A percentile compares a stretch with the other conserved stretches of the same genome.
Evolutionary conservation across 2,329 filamentous ascomycete genomes (phyloP).

Genomic region (Colletotrichum cereale): DNA sequence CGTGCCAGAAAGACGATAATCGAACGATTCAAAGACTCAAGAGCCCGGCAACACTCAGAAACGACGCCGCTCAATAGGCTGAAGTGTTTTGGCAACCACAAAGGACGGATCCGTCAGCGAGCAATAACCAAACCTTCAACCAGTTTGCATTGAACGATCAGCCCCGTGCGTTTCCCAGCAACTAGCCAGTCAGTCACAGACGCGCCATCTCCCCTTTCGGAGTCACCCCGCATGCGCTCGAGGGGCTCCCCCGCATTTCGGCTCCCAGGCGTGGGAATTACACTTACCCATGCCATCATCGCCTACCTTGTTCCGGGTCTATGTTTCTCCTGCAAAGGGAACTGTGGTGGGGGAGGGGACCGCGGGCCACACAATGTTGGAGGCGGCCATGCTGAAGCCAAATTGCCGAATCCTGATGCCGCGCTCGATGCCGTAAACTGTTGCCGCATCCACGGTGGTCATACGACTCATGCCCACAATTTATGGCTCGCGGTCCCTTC

Average conservation of each 20-base stretch:
- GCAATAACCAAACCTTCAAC: neutral
- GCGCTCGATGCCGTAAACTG: constrained; percentile 20
- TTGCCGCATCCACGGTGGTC: constrained; percentile 20
- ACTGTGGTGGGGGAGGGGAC: constrained; percentile 3
- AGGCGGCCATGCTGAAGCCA: constrained; percentile 4
- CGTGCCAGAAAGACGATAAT: neutral
- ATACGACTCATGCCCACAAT: constrained; percentile 27
- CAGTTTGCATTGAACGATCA: neutral
- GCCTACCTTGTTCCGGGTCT: constrained; percentile 6
- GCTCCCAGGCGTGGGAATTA: constrained; percentile 10
- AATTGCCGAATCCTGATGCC: constrained; percentile 23
- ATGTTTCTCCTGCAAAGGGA: constrained; percentile 12
- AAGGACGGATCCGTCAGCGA: constrained; percentile 17
- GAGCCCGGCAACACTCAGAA: constrained; percentile 2
- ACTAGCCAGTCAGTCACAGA: neutral
- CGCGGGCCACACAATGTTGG: neutral
- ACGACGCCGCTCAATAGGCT: neutral
- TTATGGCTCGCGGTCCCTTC: neutral
- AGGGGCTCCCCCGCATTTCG: constrained; percentile 19
- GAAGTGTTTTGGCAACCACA: neutral
- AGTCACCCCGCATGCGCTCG: constrained; percentile 4
- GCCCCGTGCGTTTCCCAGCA: neutral
- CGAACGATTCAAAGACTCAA: neutral
- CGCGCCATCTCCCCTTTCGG: neutral
- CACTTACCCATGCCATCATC: constrained; percentile 12